Evolutionary conservation across 1,284 basidiomycete genomes (phyloP).

Genomic region (Tilletia walkeri): DNA sequence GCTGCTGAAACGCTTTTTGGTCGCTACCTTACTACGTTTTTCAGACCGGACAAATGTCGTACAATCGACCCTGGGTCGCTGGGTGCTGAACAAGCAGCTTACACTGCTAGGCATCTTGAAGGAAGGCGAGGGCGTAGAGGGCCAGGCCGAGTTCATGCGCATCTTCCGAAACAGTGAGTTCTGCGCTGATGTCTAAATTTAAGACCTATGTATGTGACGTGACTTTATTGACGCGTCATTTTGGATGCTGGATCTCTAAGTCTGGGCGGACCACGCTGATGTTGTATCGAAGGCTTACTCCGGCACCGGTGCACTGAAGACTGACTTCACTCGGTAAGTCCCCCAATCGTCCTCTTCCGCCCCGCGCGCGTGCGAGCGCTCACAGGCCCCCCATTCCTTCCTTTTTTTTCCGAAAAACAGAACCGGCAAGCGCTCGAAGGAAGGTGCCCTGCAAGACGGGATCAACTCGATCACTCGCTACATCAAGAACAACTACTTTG

Average conservation of each 20-base stretch:
- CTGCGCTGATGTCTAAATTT: not conserved
- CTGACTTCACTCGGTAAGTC: slow-evolving; percentile 73
- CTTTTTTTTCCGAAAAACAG: slow-evolving; percentile 23
- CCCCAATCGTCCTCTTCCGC: not conserved
- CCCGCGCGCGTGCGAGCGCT: not conserved
- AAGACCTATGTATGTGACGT: not conserved
- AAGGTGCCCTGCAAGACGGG: slow-evolving; percentile 78
- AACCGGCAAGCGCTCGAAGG: slow-evolving; percentile 85
- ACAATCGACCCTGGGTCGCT: slow-evolving; percentile 61
- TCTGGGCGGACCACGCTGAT: slow-evolving; percentile 98
- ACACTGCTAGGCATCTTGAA: slow-evolving; percentile 57
- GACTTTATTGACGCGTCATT: slow-evolving; percentile 4
- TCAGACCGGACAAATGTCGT: slow-evolving; percentile 88
- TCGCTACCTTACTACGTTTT: too few species aligned
- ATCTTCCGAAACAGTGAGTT: slow-evolving; percentile 85
- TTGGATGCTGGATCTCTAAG: slow-evolving; percentile 47
- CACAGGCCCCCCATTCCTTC: not conserved
- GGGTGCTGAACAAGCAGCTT: slow-evolving; percentile 68
- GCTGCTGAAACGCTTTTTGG: too few species aligned
- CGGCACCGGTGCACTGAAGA: slow-evolving; percentile 93
- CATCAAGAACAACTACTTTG: slow-evolving; percentile 94
- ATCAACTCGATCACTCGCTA: slow-evolving; percentile 84
- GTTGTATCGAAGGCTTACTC: slow-evolving; percentile 85
- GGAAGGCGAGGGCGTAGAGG: slow-evolving; percentile 41
- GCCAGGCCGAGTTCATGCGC: slow-evolving; percentile 59